phyloP scores from a whole-genome alignment of 306 rosid species.

The Dalbergia cochinchinensis region DNA sequence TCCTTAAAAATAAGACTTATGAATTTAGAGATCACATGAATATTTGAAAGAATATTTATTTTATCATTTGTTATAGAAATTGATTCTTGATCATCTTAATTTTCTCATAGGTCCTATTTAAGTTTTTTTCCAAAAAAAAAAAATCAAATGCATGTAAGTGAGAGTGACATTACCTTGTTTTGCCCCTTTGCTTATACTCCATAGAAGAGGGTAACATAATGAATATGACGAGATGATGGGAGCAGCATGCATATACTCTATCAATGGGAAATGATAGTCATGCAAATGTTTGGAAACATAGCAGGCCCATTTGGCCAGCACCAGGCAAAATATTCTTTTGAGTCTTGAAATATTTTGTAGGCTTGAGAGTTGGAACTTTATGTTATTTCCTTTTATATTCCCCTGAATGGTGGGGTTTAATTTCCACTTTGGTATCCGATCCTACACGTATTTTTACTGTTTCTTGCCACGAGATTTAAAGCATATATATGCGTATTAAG shows the following conservation, averaged over 20 bases:
- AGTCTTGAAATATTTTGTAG: slow-evolving; percentile 14
- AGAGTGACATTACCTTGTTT: not conserved
- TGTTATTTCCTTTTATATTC: slow-evolving; percentile 13
- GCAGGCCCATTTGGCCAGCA: slow-evolving; percentile 28
- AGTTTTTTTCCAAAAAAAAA: not conserved
- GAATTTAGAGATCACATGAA: not conserved
- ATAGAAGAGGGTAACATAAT: slow-evolving; percentile 3
- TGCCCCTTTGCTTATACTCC: not conserved
- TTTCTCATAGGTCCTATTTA: not conserved
- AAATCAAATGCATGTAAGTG: too few relatives aligned
- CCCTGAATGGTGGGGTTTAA: slow-evolving; percentile 27
- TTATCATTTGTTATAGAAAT: not conserved
- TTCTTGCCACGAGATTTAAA: slow-evolving; percentile 1
- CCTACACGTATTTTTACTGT: slow-evolving; percentile 25
- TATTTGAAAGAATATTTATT: not conserved
- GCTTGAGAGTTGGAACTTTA: not conserved
- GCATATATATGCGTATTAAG: not conserved
- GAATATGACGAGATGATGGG: not conserved
- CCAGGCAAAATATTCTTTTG: slow-evolving; percentile 39
- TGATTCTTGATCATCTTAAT: not conserved
- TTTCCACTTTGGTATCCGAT: slow-evolving; percentile 31
- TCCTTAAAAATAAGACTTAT: not conserved
- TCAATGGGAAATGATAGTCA: not conserved
- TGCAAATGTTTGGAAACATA: slow-evolving; percentile 8
- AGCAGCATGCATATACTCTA: not conserved